Conservation (phyloP, 2,329 filamentous ascomycete species). For the Pseudovirgaria hyperparasitica region DNA sequence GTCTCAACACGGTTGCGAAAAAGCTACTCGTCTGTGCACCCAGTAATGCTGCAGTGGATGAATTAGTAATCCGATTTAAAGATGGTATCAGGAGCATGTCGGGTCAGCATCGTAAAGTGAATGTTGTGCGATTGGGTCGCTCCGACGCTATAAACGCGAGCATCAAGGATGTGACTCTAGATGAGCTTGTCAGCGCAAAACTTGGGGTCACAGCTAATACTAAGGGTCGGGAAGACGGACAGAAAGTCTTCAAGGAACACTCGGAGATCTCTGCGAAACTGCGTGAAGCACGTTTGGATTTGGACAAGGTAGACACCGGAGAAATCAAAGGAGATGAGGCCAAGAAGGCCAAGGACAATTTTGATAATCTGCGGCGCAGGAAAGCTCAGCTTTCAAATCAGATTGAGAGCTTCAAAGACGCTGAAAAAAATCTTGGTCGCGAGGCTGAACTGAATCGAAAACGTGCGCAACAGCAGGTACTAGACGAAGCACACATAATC, state of each 20-base stretch:
- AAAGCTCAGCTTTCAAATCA: constrained; percentile 65
- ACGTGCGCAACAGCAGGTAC: constrained; percentile 76
- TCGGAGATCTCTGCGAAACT: constrained; percentile 52
- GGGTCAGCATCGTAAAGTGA: constrained; percentile 63
- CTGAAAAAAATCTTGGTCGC: constrained; percentile 66
- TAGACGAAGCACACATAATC: constrained; percentile 82
- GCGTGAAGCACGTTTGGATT: constrained; percentile 53
- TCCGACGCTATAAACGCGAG: constrained; percentile 84
- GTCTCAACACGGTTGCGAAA: constrained; percentile 41
- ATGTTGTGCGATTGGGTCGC: constrained; percentile 78
- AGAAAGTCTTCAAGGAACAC: constrained; percentile 59
- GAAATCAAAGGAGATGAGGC: constrained; percentile 50
- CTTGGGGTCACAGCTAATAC: constrained; percentile 36
- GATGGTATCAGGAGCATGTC: constrained; percentile 66
- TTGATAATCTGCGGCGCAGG: constrained; percentile 64
- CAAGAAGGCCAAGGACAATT: constrained; percentile 56
- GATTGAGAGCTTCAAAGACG: constrained; percentile 80
- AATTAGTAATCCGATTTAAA: constrained; percentile 86
- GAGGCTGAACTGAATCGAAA: constrained; percentile 78
- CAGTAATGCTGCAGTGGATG: constrained; percentile 95
- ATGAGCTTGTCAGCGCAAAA: constrained; percentile 72
- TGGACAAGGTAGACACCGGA: constrained; percentile 51
- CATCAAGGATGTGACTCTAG: constrained; percentile 83
- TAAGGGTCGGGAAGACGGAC: constrained; percentile 37
- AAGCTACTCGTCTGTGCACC: constrained; percentile 96